Evolutionary conservation across 1,284 basidiomycete genomes (phyloP), one percentile per base, ranked within the genome.

Genomic region (Chalciporus sp.): DNA sequence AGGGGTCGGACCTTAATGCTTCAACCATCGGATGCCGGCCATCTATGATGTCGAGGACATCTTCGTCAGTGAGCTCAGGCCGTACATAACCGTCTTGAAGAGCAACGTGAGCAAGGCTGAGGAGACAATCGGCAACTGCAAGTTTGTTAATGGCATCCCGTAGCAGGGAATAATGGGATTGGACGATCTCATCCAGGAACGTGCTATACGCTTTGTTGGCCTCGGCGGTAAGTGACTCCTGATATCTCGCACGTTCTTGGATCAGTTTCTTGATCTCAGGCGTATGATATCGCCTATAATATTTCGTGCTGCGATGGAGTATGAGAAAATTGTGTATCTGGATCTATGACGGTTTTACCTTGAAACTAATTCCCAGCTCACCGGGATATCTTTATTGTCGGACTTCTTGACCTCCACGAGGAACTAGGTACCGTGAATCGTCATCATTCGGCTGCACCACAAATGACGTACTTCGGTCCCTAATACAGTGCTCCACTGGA

Each of bases 21-120:
- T 96, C 94, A 12, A 94, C 82, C 83, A 95, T 88, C 0, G 89
- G 90, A 71, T 94, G 91, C 10, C 90, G 79, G 0, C 88, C 88
- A 40, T 85, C 82, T n/a, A 80, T 69, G 29, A 92, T 86, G 58
- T 90, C 84, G 7, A 92, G 72, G 31, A 72, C 68, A 55, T 84
- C 79, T 37, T 79, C 79, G 9, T 85, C 79, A 4, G 77, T 79
- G 62, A 90, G 86, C 57, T 77, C 68, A 1, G 90, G 89, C 49
- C 83, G 81, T 35, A 85, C 82, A 62, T 93, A 96, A 59, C 88
- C 86, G 14, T 85, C 83, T 65, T 87, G 86, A 31, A 89, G 74
- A 0, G 90, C 89, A 31, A 84, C 83, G 55, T 77, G 83, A 12
- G 84, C 88, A 47, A 88, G 79, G 70, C 85, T 91, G 64, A 82